Evolutionary conservation across 495 filamentous ascomycete genomes (phyloP), one percentile per base, ranked within the genome.

Genomic region (Trichoderma virens): DNA sequence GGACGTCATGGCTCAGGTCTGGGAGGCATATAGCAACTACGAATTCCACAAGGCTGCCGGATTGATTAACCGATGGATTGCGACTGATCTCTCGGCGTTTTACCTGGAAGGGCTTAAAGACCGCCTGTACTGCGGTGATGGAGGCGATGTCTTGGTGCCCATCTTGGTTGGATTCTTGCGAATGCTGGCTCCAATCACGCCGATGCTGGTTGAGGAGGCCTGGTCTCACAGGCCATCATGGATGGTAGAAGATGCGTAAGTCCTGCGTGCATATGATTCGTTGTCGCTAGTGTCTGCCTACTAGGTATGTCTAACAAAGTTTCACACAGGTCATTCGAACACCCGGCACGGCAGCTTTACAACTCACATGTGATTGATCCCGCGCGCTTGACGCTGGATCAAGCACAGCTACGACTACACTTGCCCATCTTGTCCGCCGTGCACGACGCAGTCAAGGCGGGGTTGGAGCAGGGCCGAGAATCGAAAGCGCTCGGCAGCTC

Each of bases 21-120:
- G 80, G 28, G 72, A 78, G 4, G 78, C 88, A 61, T 92, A 87
- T 68, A 77, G 83, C 31, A 84, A 83, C 34, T 86, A 90, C 67
- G 87, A 96, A 68, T 97, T 96, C 75, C 89, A 88, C 79, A 93
- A 88, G 76, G 92, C 83, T 9, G 79, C 90, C 9, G 83, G 78
- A 62, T 75, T 79, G 6, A 78, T 98, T 67, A 93, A 92, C 73
- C 80, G 79, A 65, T 98, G 92, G 86, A 76, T 95, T 66, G 86
- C 84, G 64, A 83, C 80, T 23, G 89, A 96, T 66, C 83, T 99
- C 28, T 97, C 93, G 0, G 85, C 93, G 0, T 96, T 97, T 71
- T 98, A 98, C 76, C 85, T 98, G 61, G 94, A 98, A 72, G 83
- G 88, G 0, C 78, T 92, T 70, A 99, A 98, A 74, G 94, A 99